Conservation (phyloP, 345 rosid species). For the Ceriops decandra region DNA sequence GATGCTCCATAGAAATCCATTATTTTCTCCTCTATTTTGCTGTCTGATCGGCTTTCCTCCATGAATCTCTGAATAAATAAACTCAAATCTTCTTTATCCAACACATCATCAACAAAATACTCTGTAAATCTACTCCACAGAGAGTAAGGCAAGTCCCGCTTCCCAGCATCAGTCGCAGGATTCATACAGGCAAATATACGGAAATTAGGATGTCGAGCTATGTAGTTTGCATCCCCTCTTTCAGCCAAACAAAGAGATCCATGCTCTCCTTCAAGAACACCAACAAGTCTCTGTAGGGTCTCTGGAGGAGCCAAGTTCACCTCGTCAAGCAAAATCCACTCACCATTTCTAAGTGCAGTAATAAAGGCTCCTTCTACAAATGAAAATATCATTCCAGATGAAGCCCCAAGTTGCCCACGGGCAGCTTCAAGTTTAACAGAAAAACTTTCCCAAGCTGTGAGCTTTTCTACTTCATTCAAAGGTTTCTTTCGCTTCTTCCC, state of each 20-base stretch:
- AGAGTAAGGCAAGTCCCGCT: constrained; percentile 76
- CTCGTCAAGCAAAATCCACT: constrained; percentile 97
- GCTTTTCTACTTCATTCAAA: constrained; percentile 36
- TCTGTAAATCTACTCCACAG: constrained; percentile 83
- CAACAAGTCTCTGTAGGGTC: constrained; percentile 78
- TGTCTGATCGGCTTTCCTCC: constrained; percentile 52
- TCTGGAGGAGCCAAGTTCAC: constrained; percentile 94
- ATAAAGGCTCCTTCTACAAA: constrained; percentile 98
- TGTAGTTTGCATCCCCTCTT: constrained; percentile 73
- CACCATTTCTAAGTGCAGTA: constrained; percentile 79
- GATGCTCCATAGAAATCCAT: constrained; percentile 72
- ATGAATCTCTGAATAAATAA: constrained; percentile 63
- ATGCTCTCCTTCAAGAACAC: constrained; percentile 88
- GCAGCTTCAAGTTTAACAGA: constrained; percentile 52
- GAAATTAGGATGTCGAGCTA: constrained; percentile 68
- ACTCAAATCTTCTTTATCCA: constrained; percentile 68
- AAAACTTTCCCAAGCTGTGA: constrained; percentile 50
- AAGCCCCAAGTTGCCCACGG: constrained; percentile 45
- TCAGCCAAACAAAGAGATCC: constrained; percentile 94
- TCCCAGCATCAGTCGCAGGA: constrained; percentile 99
- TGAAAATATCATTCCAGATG: constrained; percentile 82
- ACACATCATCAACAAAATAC: constrained; percentile 76
- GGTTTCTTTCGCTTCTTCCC: constrained; percentile 69
- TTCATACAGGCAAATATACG: constrained; percentile 96
- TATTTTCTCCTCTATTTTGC: constrained; percentile 49